Evolutionary conservation across 495 filamentous ascomycete species (phyloP).

Genomic region (Pseudotulostoma volvatum): DNA sequence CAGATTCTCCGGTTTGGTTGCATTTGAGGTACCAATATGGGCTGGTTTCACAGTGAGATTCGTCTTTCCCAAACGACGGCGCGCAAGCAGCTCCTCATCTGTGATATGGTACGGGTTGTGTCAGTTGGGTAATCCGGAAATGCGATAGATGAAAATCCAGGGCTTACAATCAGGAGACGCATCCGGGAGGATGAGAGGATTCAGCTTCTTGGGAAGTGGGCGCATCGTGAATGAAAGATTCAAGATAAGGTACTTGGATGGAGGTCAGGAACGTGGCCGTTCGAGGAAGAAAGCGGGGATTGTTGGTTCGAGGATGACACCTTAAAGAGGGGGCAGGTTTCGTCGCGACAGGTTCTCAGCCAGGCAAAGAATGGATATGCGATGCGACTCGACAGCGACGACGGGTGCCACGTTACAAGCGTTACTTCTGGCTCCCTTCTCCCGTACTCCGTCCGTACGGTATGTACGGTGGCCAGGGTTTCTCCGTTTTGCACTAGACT

Average conservation of each 20-base stretch:
- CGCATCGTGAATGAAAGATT: conserved; percentile 38
- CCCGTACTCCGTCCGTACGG: too few relatives aligned
- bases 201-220: conserved; percentile 49
- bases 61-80: conserved; percentile 82
- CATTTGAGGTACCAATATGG: conserved; percentile 45
- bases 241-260: not conserved
- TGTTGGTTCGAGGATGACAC: conserved; percentile 1
- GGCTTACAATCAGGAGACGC: conserved; percentile 44
- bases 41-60: conserved; percentile 66
- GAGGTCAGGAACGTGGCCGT: not conserved
- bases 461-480: too few relatives aligned
- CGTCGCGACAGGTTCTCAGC: conserved; percentile 2
- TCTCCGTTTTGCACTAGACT: too few relatives aligned
- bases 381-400: conserved; percentile 16
- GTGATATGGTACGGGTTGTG: too few relatives aligned
- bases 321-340: not conserved
- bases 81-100: conserved; percentile 72
- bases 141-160: conserved; percentile 1
- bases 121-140: conserved; percentile 17
- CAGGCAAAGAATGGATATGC: conserved; percentile 3
- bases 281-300: conserved; percentile 3
- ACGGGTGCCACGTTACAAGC: conserved; percentile 34
- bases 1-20: conserved; percentile 50
- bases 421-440: conserved; percentile 11
- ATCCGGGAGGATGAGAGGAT: conserved; percentile 64